phyloP scores from a whole-genome alignment of 306 rosid species.

The Mimosa bimucronata region DNA sequence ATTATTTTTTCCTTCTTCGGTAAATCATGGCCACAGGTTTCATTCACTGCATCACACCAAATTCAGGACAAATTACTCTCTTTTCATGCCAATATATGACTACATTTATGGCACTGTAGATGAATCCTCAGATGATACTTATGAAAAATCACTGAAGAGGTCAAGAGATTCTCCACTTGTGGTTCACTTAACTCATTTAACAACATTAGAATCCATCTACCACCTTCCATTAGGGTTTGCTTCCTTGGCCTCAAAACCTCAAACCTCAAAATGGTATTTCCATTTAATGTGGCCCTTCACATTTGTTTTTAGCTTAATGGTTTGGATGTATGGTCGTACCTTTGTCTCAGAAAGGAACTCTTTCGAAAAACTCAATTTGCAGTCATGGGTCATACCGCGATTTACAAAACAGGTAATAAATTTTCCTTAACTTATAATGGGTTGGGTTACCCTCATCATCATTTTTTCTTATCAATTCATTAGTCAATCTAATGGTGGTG shows the following conservation, averaged over 20 bases:
- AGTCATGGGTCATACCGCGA: conserved; percentile 57
- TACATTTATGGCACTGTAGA: conserved; percentile 53
- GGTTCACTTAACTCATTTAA: conserved; percentile 43
- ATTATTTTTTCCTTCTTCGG: too few relatives aligned
- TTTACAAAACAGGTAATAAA: conserved; percentile 49
- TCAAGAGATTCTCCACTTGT: conserved; percentile 17
- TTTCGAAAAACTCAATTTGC: conserved; percentile 43
- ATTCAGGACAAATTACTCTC: conserved; percentile 55
- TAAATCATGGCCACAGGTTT: conserved; percentile 36
- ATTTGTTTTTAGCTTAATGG: conserved; percentile 3
- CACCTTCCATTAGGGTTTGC: conserved; percentile 52
- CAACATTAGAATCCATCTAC: conserved; percentile 52
- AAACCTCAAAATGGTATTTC: conserved; percentile 44
- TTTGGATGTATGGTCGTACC: conserved; percentile 34
- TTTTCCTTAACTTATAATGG: neutral
- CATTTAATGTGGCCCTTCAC: conserved; percentile 58
- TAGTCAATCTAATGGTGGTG: too few relatives aligned
- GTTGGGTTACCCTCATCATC: too few relatives aligned
- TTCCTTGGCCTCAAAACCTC: conserved; percentile 47
- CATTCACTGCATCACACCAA: conserved; percentile 66
- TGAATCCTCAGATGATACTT: conserved; percentile 31
- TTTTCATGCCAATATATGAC: conserved; percentile 69
- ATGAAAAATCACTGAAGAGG: conserved; percentile 40
- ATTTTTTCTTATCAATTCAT: too few relatives aligned
- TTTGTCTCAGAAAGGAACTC: conserved; percentile 48